Evolutionary conservation across 2,329 filamentous ascomycete species (phyloP).

Genomic region (Chlorencoelia australis): DNA sequence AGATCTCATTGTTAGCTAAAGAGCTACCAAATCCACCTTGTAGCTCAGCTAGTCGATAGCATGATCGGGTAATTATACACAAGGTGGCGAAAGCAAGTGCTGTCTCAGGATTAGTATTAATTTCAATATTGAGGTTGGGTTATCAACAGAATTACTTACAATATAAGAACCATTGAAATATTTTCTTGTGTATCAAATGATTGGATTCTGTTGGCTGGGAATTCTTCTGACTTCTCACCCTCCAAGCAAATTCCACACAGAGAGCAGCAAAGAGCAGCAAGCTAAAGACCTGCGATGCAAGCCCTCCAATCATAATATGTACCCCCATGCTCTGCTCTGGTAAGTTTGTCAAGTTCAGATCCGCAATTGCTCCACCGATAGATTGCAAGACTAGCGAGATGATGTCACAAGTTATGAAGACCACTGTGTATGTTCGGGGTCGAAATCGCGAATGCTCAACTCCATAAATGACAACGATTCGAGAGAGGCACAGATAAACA

Average conservation of each 20-base stretch:
- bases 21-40: conserved; percentile 40
- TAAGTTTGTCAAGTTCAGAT: conserved; percentile 30
- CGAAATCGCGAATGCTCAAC: conserved; percentile 34
- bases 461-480: conserved; percentile 45
- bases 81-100: conserved; percentile 37
- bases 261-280: conserved; percentile 21
- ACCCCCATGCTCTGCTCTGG: conserved; percentile 15
- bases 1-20: conserved; percentile 35
- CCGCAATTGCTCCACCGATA: conserved; percentile 41
- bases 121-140: not conserved
- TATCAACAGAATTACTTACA: not conserved
- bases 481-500: conserved; percentile 48
- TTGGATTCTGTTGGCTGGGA: not conserved
- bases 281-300: conserved; percentile 30
- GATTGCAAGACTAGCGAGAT: conserved; percentile 48
- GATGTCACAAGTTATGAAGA: conserved; percentile 38
- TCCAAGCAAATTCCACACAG: conserved; percentile 10
- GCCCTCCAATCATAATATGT: conserved; percentile 30
- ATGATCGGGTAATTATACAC: conserved; percentile 41
- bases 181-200: not conserved
- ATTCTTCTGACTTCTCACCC: conserved; percentile 8
- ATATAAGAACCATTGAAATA: not conserved
- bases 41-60: conserved; percentile 49
- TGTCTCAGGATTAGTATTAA: not conserved
- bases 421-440: conserved; percentile 41